These are phyloP conservation scores for Penicillium waksmanii DNA, from an alignment of 495 filamentous ascomycete genomes.

Conservation along the genomic window DNA sequence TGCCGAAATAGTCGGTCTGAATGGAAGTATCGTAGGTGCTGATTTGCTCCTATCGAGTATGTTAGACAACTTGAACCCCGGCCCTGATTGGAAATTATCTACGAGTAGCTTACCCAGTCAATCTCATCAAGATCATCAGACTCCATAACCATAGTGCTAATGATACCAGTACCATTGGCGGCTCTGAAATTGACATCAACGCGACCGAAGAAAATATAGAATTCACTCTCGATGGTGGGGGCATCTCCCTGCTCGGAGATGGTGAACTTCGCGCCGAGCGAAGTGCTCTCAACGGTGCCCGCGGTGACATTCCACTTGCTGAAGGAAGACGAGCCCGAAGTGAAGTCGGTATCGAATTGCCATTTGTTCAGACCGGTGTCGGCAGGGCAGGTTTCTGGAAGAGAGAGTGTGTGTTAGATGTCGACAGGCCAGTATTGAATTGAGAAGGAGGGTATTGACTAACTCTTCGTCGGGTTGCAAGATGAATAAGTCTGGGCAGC, in stretches of 20 bases:
- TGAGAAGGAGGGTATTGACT: constrained; percentile 4
- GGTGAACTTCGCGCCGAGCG: constrained; percentile 69
- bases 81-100: neutral
- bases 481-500: constrained; percentile 71
- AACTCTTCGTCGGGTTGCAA: constrained; percentile 70
- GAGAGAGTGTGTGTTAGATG: constrained; percentile 15
- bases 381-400: constrained; percentile 56
- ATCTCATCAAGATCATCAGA: constrained; percentile 94
- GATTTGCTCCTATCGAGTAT: constrained; percentile 45
- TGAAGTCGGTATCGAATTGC: constrained; percentile 67
- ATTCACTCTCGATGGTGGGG: constrained; percentile 74
- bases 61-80: neutral
- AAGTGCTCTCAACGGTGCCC: constrained; percentile 51
- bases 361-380: constrained; percentile 64
- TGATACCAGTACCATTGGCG: constrained; percentile 72
- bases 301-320: constrained; percentile 64
- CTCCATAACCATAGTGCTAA: constrained; percentile 79
- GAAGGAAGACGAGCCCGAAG: constrained; percentile 50
- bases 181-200: constrained; percentile 75
- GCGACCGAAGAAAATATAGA: constrained; percentile 81
- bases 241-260: constrained; percentile 71
- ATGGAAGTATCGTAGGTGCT: constrained; percentile 67
- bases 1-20: constrained; percentile 94
- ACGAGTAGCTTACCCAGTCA: constrained; percentile 70
- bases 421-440: neutral